Base-by-base conservation (phyloP, 805 yeast genomes). In the Candida lessepsii region DNA sequence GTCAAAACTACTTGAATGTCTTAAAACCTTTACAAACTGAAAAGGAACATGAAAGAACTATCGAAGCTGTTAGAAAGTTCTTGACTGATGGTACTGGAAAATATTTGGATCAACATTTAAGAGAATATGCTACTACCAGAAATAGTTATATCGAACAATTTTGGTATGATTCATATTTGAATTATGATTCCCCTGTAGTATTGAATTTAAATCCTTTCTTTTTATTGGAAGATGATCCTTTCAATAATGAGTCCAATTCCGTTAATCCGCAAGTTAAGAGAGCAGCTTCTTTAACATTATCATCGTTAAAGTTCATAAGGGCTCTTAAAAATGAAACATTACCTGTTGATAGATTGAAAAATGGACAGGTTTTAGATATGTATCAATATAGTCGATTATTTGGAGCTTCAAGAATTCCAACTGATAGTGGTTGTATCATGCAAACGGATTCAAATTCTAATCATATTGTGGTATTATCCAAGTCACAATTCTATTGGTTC, bases 401-500 rank as follows among this genome's bases (percentile, higher is more conserved):
- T 66, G 97, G 96, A 2, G 81, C 95, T 19, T 76, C 95, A 2
- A 72, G 97, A 57, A 83, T 89, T 46, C 96, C 97, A 34, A 83
- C 93, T 1, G 58, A 60, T 25, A 71, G 74, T 16, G 95, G 95
- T 3, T 89, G 97, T 60, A 78, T 85, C 41, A 80, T 89, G 81
- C 96, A 88, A 61, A 76, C 86, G 1, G 96, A 86, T 60, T 57
- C 72, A 6, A 69, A 79, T 8, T 80, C 93, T 1, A 84, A 80
- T 53, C 96, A 89, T 60, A 79, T 89, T 26, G 82, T 88, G 8
- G 90, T 89, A 11, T 65, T 87, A 58, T 81, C 87, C 46, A 81
- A 85, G 54, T 85, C 95, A 2, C 96, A 89, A 61, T 86, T 88
- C 60, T 89, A 89, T 64, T 89, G 96, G 96, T 89, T 89, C 58